phyloP scores from a whole-genome alignment of 2,329 filamentous ascomycete species.

The Cercospora berteroae region DNA sequence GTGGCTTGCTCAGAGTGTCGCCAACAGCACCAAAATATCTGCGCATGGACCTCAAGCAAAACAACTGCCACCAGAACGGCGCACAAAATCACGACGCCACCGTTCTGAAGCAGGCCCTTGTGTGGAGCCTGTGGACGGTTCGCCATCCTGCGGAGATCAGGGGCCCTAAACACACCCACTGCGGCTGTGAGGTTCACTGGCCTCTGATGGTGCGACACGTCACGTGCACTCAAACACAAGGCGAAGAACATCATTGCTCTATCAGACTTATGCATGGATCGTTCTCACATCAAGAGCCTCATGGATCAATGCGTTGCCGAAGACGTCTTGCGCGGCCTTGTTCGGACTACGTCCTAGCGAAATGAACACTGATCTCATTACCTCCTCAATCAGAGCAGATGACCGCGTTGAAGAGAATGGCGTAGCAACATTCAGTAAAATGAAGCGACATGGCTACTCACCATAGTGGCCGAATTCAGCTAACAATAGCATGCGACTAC shows the following conservation, averaged over 20 bases:
- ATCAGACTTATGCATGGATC: background rate
- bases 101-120: background rate
- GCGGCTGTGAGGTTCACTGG: background rate
- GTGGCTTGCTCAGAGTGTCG: background rate
- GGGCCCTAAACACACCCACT: background rate
- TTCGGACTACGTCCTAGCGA: background rate
- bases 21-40: background rate
- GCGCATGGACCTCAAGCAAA: background rate
- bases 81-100: background rate
- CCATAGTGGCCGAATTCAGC: background rate
- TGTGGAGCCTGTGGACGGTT: background rate
- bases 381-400: background rate
- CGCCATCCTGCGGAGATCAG: slow-evolving; percentile 1
- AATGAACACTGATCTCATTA: background rate
- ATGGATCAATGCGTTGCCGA: background rate
- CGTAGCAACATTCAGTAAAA: background rate
- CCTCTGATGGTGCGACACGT: background rate
- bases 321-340: background rate
- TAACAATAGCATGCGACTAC: background rate
- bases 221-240: background rate
- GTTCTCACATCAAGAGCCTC: background rate
- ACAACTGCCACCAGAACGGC: background rate
- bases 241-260: background rate
- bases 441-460: background rate
- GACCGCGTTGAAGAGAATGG: background rate